Evolutionary conservation across 129 eudicot species (phyloP).

Genomic region (Arctium lappa): DNA sequence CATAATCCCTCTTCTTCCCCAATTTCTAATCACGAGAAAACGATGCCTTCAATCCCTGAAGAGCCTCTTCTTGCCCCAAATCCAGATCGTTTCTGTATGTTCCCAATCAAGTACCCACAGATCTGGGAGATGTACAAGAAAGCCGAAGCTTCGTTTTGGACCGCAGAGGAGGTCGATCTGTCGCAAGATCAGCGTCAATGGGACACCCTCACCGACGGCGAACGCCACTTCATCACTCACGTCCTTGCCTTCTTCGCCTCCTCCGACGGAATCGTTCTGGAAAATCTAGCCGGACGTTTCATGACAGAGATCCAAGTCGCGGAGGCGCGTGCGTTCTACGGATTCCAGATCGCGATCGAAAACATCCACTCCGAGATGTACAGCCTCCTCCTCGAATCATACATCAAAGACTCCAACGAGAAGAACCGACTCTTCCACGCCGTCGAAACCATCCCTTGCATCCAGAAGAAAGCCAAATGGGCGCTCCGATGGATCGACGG

Average conservation of each 20-base stretch:
- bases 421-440: constrained; percentile 58
- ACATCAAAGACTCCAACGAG: constrained; percentile 65
- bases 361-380: constrained; percentile 94
- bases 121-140: constrained; percentile 93
- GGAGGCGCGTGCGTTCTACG: constrained; percentile 91
- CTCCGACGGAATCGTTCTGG: constrained; percentile 80
- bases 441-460: constrained; percentile 66
- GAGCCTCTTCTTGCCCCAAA: constrained; percentile 74
- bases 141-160: constrained; percentile 90
- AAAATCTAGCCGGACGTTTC: constrained; percentile 75
- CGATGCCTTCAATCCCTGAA: constrained; percentile 65
- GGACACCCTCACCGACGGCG: constrained; percentile 51
- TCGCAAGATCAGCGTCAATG: constrained; percentile 68
- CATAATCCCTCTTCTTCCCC: background rate
- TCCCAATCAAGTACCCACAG: constrained; percentile 76
- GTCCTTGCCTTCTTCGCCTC: constrained; percentile 94
- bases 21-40: background rate
- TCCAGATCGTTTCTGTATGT: constrained; percentile 93
- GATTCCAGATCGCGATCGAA: constrained; percentile 87
- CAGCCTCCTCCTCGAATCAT: constrained; percentile 54
- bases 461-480: constrained; percentile 72
- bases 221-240: constrained; percentile 65
- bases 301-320: constrained; percentile 79
- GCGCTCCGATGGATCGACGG: constrained; percentile 85
- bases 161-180: constrained; percentile 82